These are phyloP conservation scores for Orbilia ellipsospora DNA, from an alignment of 2,329 filamentous ascomycete genomes.

Conservation along the genomic window DNA sequence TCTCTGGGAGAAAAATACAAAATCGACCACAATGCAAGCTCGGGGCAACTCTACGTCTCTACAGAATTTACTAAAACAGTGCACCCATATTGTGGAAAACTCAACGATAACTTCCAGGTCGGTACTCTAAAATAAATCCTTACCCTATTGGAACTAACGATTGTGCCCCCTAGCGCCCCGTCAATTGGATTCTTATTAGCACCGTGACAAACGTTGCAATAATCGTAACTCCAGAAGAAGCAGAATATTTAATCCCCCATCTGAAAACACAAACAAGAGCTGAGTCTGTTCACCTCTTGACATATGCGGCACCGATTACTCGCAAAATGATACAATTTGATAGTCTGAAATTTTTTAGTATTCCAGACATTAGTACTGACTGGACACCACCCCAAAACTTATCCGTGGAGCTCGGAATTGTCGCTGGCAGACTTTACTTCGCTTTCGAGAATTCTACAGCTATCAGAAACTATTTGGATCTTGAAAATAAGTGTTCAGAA, in stretches of 20 bases:
- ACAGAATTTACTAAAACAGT: slow-evolving; percentile 67
- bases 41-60: slow-evolving; percentile 63
- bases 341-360: slow-evolving; percentile 66
- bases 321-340: slow-evolving; percentile 72
- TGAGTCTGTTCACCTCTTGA: slow-evolving; percentile 65
- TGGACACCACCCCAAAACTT: slow-evolving; percentile 68
- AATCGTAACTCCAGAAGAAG: slow-evolving; percentile 73
- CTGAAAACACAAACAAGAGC: slow-evolving; percentile 17
- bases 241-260: slow-evolving; percentile 63
- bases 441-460: slow-evolving; percentile 65
- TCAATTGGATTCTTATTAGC: slow-evolving; percentile 74
- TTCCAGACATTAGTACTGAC: slow-evolving; percentile 65
- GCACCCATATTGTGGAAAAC: slow-evolving; percentile 57
- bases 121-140: slow-evolving; percentile 57
- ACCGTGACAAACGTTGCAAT: slow-evolving; percentile 65
- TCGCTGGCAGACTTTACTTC: slow-evolving; percentile 72
- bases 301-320: slow-evolving; percentile 72
- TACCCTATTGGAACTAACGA: slow-evolving; percentile 43
- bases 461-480: slow-evolving; percentile 60
- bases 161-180: slow-evolving; percentile 62
- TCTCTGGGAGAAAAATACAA: slow-evolving; percentile 56
- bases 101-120: slow-evolving; percentile 64
- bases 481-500: slow-evolving; percentile 3
- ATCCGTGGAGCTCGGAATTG: slow-evolving; percentile 70
- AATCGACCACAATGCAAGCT: slow-evolving; percentile 63